Evolutionary conservation across 1,284 basidiomycete species (phyloP), one percentile per base, ranked within the genome.

Genomic region (Xerocomus amazonicus): DNA sequence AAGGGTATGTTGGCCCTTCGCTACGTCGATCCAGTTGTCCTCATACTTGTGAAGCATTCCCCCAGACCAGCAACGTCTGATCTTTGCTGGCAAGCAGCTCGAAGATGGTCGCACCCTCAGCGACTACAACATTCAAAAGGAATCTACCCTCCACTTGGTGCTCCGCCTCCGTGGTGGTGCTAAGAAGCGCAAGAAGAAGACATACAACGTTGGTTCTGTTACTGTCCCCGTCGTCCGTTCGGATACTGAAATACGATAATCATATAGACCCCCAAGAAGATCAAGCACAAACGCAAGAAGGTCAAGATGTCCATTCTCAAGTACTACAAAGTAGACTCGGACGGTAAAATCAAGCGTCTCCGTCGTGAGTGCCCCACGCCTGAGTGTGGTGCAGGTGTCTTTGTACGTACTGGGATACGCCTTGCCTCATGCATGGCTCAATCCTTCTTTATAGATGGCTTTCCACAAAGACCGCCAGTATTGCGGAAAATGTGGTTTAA

Each of bases 111-210:
- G 90, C 69, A 92, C 90, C 54, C 83, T 94, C 55, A 88, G 74
- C 64, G 90, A 95, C 75, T 95, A 96, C 78, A 81, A 91, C 81
- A 97, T 97, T 66, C 96, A 93, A 76, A 93, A 93, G 78, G 91
- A 93, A 77, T 89, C 87, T 34, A 99, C 96, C 51, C 88, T 99
- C 56, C 95, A 99, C 74, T 75, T 98, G 57, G 96, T 99, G 56
- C 85, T 98, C 61, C 86, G 90, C 68, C 89, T 96, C 45, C 92
- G 92, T 76, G 92, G 92, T 80, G 94, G 92, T 81, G 92, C 87
- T 61, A 96, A 96, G 90, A 98, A 98, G 87, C 86, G 96, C 73
- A 99, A 99, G 87, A 99, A 98, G 84, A 98, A 98, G 87, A 94
- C 92, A 52, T 97, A 97, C 90, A 93, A 82, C 72, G 87, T 87